Percentiles rank a stretch among this genome's conserved stretches.
Conservation (phyloP, 129 eudicot species). For the Apium graveolens region DNA sequence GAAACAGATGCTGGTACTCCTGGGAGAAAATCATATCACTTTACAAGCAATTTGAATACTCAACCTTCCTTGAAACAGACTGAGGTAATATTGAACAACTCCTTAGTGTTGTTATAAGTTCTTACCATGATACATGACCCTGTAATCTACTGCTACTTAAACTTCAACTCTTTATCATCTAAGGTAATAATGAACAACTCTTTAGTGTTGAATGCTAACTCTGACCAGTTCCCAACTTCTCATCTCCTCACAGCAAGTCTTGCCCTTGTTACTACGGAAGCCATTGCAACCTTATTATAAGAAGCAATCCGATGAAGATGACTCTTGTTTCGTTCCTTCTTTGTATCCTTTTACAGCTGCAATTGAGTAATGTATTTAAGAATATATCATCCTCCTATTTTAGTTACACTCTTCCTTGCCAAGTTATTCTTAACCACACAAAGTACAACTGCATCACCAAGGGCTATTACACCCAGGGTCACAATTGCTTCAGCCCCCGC, state of each 20-base stretch:
- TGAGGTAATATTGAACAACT: too few relatives aligned
- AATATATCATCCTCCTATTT: background rate
- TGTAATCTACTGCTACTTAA: background rate
- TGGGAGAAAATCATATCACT: constrained; percentile 28
- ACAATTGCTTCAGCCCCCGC: constrained; percentile 73
- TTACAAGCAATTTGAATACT: constrained; percentile 19
- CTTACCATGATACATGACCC: background rate
- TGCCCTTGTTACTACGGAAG: constrained; percentile 43
- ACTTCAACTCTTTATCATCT: background rate
- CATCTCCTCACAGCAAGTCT: constrained; percentile 27
- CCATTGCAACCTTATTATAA: constrained; percentile 75
- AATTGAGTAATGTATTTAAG: background rate
- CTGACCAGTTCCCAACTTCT: constrained; percentile 6
- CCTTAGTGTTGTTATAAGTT: too few relatives aligned
- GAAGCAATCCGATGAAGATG: constrained; percentile 80
- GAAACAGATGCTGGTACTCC: constrained; percentile 33
- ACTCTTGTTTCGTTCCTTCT: constrained; percentile 55
- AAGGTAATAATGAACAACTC: background rate
- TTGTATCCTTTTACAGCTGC: constrained; percentile 45
- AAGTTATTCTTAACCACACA: constrained; percentile 33
- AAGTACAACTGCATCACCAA: constrained; percentile 49
- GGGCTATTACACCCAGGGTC: constrained; percentile 37
- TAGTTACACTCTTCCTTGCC: background rate
- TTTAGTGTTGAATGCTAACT: constrained; percentile 6
- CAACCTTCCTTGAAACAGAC: constrained; percentile 28